Conservation (phyloP, 2,329 filamentous ascomycete genomes). For the Monosporascus sp. region DNA sequence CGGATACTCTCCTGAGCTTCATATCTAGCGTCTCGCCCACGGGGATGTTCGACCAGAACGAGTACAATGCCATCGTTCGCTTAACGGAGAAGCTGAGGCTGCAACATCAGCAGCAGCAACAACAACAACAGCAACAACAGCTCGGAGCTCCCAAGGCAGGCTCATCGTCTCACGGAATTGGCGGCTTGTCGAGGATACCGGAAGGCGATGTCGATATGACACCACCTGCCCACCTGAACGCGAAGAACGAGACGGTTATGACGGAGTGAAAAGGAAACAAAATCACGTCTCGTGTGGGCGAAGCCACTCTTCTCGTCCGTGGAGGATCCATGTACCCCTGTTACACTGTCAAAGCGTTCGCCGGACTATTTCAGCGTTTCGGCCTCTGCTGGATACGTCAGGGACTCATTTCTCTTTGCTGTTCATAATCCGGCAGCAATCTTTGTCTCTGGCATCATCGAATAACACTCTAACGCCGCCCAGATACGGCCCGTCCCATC, state of each 20-base stretch:
- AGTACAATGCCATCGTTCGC: slow-evolving; percentile 72
- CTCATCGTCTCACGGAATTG: slow-evolving; percentile 32
- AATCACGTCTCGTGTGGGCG: background rate
- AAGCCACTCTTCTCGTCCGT: too few species aligned
- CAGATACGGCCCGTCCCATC: too few species aligned
- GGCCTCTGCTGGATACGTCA: too few species aligned
- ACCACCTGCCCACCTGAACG: slow-evolving; percentile 23
- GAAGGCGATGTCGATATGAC: slow-evolving; percentile 51
- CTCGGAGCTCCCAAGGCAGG: slow-evolving; percentile 20
- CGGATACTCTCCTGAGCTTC: slow-evolving; percentile 77
- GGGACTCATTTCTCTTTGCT: too few species aligned
- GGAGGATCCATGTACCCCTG: too few species aligned
- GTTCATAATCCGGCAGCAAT: too few species aligned
- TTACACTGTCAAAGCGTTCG: too few species aligned
- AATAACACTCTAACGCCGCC: too few species aligned
- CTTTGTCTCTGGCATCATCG: too few species aligned
- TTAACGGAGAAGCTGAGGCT: slow-evolving; percentile 82
- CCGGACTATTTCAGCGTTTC: too few species aligned
- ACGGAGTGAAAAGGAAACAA: slow-evolving; percentile 21
- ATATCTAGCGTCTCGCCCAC: slow-evolving; percentile 64
- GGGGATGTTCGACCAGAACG: slow-evolving; percentile 68
- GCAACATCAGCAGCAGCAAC: slow-evolving; percentile 41
- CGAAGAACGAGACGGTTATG: slow-evolving; percentile 31
- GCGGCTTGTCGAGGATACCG: slow-evolving; percentile 49
- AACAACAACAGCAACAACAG: slow-evolving; percentile 12